Percentiles rank a stretch among this genome's conserved stretches.
phyloP scores from a whole-genome alignment of 2,329 filamentous ascomycete genomes.

The Neopestalotiopsis rosae region DNA sequence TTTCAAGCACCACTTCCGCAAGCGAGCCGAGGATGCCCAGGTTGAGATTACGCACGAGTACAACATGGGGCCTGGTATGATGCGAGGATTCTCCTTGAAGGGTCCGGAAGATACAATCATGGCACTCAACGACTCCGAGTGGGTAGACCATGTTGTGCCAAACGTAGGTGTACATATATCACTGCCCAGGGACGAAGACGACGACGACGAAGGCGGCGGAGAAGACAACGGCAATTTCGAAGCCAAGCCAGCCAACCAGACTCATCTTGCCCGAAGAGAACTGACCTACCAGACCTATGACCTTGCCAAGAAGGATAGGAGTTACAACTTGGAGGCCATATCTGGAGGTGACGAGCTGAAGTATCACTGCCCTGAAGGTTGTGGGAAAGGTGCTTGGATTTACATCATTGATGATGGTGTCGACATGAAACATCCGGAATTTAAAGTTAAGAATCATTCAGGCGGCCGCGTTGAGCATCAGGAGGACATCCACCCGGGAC shows the following conservation, averaged over 20 bases:
- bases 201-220: background rate
- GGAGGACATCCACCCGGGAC: background rate
- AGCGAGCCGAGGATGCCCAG: background rate
- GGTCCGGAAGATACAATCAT: background rate
- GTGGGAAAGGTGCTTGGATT: constrained; percentile 44
- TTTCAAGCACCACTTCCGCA: background rate
- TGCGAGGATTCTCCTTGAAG: background rate
- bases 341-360: background rate
- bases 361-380: constrained; percentile 21
- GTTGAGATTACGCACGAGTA: background rate
- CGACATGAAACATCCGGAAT: constrained; percentile 44
- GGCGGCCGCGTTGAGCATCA: constrained; percentile 31
- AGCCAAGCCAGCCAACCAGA: background rate
- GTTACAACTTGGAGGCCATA: background rate
- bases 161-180: background rate
- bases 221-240: background rate
- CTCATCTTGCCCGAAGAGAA: background rate
- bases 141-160: background rate
- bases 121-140: background rate
- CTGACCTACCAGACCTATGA: background rate
- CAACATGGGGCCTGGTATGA: background rate
- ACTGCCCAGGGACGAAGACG: background rate
- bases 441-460: constrained; percentile 26
- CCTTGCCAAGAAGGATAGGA: background rate
- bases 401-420: constrained; percentile 60